phyloP scores from a whole-genome alignment of 352 stramenopile species.

The Pythium plurisporium region DNA sequence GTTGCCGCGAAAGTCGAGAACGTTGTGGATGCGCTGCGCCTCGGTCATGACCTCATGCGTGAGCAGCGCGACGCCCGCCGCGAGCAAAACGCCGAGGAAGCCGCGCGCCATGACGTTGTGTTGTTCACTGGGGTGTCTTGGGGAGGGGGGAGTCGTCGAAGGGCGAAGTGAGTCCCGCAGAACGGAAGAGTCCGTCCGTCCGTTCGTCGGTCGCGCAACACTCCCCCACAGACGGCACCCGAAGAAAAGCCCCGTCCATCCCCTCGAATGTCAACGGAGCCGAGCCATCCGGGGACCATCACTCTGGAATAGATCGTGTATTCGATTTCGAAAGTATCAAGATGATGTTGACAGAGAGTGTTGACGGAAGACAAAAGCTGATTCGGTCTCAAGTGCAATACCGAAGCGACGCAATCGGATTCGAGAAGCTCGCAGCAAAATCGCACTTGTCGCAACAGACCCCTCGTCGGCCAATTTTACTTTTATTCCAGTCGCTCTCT shows the following conservation, averaged over 20 bases:
- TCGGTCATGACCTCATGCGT: background rate
- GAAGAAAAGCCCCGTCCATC: background rate
- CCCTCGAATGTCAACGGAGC: slow-evolving; percentile 12
- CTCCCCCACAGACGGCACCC: no score
- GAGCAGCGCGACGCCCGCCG: slow-evolving; percentile 5
- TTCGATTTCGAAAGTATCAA: slow-evolving; percentile 13
- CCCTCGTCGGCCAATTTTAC: no score
- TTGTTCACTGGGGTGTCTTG: no score
- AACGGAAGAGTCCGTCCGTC: slow-evolving; percentile 7
- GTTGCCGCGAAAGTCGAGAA: slow-evolving; percentile 65
- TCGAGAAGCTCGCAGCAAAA: background rate
- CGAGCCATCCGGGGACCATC: slow-evolving; percentile 6
- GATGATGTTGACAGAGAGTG: no score
- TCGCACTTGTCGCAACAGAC: background rate
- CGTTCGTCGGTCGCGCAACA: background rate
- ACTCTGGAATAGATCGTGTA: slow-evolving; percentile 10
- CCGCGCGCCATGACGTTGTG: slow-evolving; percentile 6
- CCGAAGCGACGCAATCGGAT: slow-evolving; percentile 13
- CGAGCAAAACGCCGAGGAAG: slow-evolving; percentile 3
- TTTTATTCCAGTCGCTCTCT: no score
- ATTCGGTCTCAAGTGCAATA: slow-evolving; percentile 6
- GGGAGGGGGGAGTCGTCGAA: background rate
- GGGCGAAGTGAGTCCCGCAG: slow-evolving; percentile 4
- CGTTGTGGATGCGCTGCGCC: slow-evolving; percentile 36
- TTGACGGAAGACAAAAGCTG: no score